Evolutionary conservation across 1,284 basidiomycete species (phyloP), one percentile per base, ranked within the genome.

Genomic region (Apiotrichum siamense): DNA sequence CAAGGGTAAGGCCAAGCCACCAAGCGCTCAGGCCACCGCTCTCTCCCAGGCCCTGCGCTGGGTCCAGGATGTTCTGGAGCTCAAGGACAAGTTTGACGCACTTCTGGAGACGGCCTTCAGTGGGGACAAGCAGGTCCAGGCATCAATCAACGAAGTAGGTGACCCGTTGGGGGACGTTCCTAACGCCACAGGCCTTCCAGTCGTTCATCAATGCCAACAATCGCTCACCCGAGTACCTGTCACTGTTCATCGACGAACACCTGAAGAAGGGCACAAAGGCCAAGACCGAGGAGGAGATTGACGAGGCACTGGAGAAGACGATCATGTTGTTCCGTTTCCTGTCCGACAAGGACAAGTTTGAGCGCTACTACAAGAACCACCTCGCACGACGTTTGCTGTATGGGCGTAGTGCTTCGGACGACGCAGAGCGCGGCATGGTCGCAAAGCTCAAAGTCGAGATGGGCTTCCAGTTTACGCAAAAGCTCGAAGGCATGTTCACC

Each of bases 401-500:
- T 38, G 84, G 83, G 12, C 84, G 91, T 18, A 94, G 89, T 26
- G 85, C 93, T 3, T 94, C 90, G 1, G 96, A 98, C 67, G 96
- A 99, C 72, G 94, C 96, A 2, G 96, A 99, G 72, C 85, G 89
- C 46, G 90, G 88, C 51, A 97, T 99, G 94, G 82, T 99, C 13
- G 87, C 91, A 45, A 98, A 97, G 76, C 84, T 99, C 68, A 98
- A 98, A 77, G 80, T 97, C 35, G 93, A 98, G 43, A 70, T 67
- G 66, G 96, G 96, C 9, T 88, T 88, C 66, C 90, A 94, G 66
- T 99, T 97, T 70, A 97, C 96, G 1, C 91, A 97, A 74, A 96
- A 96, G 70, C 78, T 98, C 60, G 94, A 98, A 72, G 94, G 96
- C 49, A 99, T 99, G 96, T 94, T 99, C 79, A 83, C 93, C 63